Conservation (phyloP, 345 rosid genomes). For the Salix caprea region DNA sequence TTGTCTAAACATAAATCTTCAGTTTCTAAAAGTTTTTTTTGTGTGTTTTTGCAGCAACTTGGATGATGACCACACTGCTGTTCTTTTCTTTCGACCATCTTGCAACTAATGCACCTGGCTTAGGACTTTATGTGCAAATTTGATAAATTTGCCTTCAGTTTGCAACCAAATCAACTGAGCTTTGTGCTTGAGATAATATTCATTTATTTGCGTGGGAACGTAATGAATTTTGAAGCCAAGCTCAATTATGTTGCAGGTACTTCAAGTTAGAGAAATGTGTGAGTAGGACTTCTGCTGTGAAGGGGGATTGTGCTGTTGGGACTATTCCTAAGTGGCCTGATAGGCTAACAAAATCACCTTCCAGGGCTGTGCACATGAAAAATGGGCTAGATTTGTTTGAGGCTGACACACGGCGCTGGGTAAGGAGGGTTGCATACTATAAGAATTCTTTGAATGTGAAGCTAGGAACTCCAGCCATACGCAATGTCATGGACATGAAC, state of each 20-base stretch:
- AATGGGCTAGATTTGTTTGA: constrained; percentile 78
- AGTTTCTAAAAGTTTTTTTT: not conserved
- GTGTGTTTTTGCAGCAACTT: not conserved
- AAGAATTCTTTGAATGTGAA: constrained; percentile 54
- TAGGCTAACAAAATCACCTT: constrained; percentile 64
- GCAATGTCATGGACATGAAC: constrained; percentile 95
- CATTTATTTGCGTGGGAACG: not conserved
- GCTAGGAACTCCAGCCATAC: constrained; percentile 66
- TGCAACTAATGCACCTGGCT: constrained; percentile 6
- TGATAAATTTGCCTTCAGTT: not conserved
- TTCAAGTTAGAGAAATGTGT: constrained; percentile 68
- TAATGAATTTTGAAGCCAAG: not conserved
- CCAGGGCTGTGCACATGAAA: constrained; percentile 59
- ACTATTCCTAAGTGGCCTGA: constrained; percentile 73
- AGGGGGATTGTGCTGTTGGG: constrained; percentile 66
- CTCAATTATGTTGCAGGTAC: constrained; percentile 56
- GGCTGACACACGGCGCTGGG: constrained; percentile 85
- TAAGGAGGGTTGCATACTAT: constrained; percentile 80
- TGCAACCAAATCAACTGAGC: not conserved
- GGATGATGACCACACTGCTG: not conserved
- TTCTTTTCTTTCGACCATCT: not conserved
- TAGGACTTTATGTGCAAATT: not conserved
- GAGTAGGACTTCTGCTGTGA: constrained; percentile 50
- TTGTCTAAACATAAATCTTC: constrained; percentile 8
- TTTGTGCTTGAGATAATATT: not conserved